A percentile compares a stretch with the other conserved stretches of the same genome.
Evolutionary conservation across 305 asterid genomes (phyloP).

Genomic region (Striga hermonthica): DNA sequence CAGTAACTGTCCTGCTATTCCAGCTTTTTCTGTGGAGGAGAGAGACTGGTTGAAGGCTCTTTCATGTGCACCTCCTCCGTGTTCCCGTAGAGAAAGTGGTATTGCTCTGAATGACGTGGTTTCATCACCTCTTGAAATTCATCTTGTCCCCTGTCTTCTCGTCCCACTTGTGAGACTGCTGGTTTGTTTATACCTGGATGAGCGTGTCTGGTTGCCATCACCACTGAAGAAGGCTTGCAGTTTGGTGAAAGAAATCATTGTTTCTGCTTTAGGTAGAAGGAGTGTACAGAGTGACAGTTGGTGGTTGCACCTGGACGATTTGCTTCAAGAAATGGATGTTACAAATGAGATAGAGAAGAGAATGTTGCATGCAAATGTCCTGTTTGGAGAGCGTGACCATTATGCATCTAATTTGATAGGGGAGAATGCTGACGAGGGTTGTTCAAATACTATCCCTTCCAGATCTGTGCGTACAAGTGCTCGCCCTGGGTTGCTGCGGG

Average conservation of each 20-base stretch:
- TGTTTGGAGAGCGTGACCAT: slow-evolving; percentile 48
- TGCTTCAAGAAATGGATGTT: slow-evolving; percentile 67
- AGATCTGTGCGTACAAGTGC: slow-evolving; percentile 50
- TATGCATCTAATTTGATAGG: slow-evolving; percentile 40
- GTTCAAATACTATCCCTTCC: slow-evolving; percentile 43
- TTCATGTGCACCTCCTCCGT: slow-evolving; percentile 80
- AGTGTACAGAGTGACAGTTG: slow-evolving; percentile 50
- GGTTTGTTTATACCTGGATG: slow-evolving; percentile 66
- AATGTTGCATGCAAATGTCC: slow-evolving; percentile 44
- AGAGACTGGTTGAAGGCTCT: slow-evolving; percentile 96
- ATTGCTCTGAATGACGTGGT: slow-evolving; percentile 70
- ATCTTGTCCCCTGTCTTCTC: slow-evolving; percentile 76
- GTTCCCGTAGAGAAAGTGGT: slow-evolving; percentile 93
- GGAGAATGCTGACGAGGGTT: slow-evolving; percentile 42
- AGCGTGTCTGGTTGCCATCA: slow-evolving; percentile 75
- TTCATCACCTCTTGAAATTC: slow-evolving; percentile 65
- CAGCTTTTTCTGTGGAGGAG: slow-evolving; percentile 75
- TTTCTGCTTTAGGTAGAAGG: slow-evolving; percentile 57
- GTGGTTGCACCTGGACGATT: slow-evolving; percentile 65
- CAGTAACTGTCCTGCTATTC: slow-evolving; percentile 52
- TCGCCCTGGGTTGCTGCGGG: slow-evolving; percentile 46
- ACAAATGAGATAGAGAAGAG: slow-evolving; percentile 59
- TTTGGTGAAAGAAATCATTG: slow-evolving; percentile 52
- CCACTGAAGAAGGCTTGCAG: slow-evolving; percentile 63
- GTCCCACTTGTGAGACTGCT: slow-evolving; percentile 64